Evolutionary conservation across 2,329 filamentous ascomycete genomes (phyloP), one percentile per base, ranked within the genome.

Genomic region (Colletotrichum sp.): DNA sequence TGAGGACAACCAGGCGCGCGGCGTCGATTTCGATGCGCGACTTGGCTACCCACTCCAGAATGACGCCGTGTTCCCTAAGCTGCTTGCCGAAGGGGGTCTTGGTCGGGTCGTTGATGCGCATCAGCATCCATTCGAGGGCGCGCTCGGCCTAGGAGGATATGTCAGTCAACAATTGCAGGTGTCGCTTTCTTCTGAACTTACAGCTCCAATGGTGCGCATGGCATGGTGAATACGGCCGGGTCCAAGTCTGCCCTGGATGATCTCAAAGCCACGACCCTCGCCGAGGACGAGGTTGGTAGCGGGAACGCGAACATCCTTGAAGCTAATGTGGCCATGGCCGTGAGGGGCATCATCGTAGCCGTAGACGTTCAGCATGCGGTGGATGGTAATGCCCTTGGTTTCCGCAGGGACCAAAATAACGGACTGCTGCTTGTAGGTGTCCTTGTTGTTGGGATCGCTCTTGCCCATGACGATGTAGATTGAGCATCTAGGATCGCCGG

Each of bases 261-360:
- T 98, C 86, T 99, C 97, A 84, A 99, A 99, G 24, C 97, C 97
- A 77, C 95, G 93, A 78, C 97, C 97, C 84, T 97, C 95, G 76
- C 97, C 96, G 5, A 99, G 93, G 13, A 98, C 94, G 82, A 99
- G 93, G 87, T 95, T 97, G 80, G 88, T 87, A 36, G 89, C 92
- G 9, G 96, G 96, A 1, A 99, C 95, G 74, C 96, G 94, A 77
- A 98, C 97, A 83, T 98, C 94, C 74, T 93, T 89, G 87, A 99
- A 98, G 43, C 89, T 91, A 82, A 99, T 92, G 85, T 99, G 96
- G 59, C 96, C 97, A 86, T 99, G 97, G 71, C 97, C 97, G 84
- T 99, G 97, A 4, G 97, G 97, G n/a, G 97, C 97, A 81, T 99
- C 97, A 84, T 98, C 97, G 86, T 96, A 98, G 73, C 97, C 97